Percentiles rank a stretch among this genome's conserved stretches.
Conservation (phyloP, 2,329 filamentous ascomycete genomes). For the Fusarium sp. region DNA sequence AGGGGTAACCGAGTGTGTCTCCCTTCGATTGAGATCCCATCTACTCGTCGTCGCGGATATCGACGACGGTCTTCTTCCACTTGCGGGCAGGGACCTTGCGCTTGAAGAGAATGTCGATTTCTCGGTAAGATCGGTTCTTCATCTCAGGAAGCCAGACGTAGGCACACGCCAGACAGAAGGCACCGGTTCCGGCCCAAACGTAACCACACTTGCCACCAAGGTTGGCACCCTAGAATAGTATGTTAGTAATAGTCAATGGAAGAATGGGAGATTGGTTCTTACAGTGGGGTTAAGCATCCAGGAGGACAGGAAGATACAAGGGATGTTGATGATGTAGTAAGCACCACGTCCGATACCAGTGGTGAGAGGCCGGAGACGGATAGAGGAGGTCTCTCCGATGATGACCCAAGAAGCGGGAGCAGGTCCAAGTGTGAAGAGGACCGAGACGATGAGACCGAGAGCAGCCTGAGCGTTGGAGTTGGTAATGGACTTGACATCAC, state of each 20-base stretch:
- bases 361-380: conserved; percentile 74
- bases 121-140: conserved; percentile 69
- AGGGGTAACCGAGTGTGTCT: not conserved
- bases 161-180: conserved; percentile 66
- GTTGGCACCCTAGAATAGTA: conserved; percentile 53
- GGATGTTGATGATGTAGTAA: conserved; percentile 76
- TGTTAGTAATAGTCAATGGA: conserved; percentile 45
- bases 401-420: conserved; percentile 76
- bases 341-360: conserved; percentile 73
- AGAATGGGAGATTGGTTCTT: conserved; percentile 35
- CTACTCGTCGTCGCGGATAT: conserved; percentile 74
- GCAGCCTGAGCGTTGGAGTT: conserved; percentile 68
- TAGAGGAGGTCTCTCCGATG: conserved; percentile 75
- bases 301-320: conserved; percentile 72
- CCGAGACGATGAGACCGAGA: conserved; percentile 74
- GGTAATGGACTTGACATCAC: conserved; percentile 52
- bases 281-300: conserved; percentile 71
- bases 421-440: conserved; percentile 72
- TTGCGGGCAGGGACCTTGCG: conserved; percentile 67
- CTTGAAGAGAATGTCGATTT: conserved; percentile 72
- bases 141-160: conserved; percentile 68
- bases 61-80: conserved; percentile 68
- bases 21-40: conserved; percentile 11
- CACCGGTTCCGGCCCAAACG: conserved; percentile 69
- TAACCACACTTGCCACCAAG: conserved; percentile 70